Evolutionary conservation across 2,329 filamentous ascomycete species (phyloP).

Genomic region (Cladosporium phlei): DNA sequence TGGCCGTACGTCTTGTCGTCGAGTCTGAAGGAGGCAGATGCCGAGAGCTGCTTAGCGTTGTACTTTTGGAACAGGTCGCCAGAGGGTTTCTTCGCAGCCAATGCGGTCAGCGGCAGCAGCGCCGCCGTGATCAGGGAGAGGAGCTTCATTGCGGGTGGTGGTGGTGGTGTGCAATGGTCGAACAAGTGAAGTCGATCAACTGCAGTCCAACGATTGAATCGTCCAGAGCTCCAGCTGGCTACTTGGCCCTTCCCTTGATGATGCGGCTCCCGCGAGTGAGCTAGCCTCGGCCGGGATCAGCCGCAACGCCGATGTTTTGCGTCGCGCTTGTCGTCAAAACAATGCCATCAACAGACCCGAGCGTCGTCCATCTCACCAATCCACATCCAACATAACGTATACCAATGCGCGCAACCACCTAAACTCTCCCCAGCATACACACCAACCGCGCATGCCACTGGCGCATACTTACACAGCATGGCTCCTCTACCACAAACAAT

Average conservation of each 20-base stretch:
- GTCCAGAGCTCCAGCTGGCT: slow-evolving; percentile 5
- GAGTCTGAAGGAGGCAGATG: slow-evolving; percentile 61
- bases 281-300: not conserved
- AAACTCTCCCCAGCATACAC: slow-evolving; percentile 1
- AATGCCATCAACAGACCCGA: not conserved
- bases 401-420: slow-evolving; percentile 12
- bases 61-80: slow-evolving; percentile 65
- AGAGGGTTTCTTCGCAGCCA: slow-evolving; percentile 60
- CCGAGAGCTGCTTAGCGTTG: slow-evolving; percentile 60
- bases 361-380: not conserved
- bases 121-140: slow-evolving; percentile 57
- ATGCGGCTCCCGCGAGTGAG: not conserved
- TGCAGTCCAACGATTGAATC: too few relatives aligned
- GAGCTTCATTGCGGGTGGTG: slow-evolving; percentile 58
- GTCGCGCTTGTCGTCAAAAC: slow-evolving; percentile 6
- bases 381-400: not conserved
- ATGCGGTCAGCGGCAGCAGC: slow-evolving; percentile 54
- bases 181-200: too few relatives aligned
- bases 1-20: slow-evolving; percentile 70
- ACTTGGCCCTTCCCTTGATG: slow-evolving; percentile 7
- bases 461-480: slow-evolving; percentile 20
- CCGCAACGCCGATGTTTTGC: slow-evolving; percentile 1
- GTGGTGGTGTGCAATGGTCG: slow-evolving; percentile 6
- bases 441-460: slow-evolving; percentile 18
- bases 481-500: slow-evolving; percentile 17